Conservation (phyloP, 148 eudicot genomes). For the Diospyros lotus region DNA sequence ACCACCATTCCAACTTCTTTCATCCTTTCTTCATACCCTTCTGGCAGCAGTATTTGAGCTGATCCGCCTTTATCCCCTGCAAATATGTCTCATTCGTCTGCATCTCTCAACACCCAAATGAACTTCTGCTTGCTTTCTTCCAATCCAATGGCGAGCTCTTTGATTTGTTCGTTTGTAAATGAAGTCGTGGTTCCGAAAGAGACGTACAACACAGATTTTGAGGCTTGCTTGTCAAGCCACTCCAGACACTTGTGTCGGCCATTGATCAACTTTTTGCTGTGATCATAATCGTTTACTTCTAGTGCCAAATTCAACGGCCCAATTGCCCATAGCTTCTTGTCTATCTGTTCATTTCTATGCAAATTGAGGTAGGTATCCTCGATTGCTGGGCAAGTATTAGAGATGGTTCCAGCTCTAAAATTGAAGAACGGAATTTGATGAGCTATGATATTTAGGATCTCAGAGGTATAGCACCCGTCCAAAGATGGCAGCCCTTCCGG, state of each 20-base stretch:
- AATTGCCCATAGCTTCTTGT: slow-evolving; percentile 24
- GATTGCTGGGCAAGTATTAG: slow-evolving; percentile 31
- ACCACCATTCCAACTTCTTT: slow-evolving; percentile 20
- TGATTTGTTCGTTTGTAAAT: slow-evolving; percentile 13
- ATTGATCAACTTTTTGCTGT: neutral
- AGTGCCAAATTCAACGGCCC: slow-evolving; percentile 31
- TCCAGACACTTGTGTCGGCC: slow-evolving; percentile 13
- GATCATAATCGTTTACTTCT: neutral
- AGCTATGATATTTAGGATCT: slow-evolving; percentile 13
- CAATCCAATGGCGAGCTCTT: slow-evolving; percentile 18
- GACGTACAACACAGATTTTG: slow-evolving; percentile 22
- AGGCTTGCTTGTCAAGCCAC: slow-evolving; percentile 27
- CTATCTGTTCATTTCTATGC: slow-evolving; percentile 13
- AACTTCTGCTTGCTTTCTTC: slow-evolving; percentile 22
- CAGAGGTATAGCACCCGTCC: slow-evolving; percentile 29
- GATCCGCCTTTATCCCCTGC: neutral
- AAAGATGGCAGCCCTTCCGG: slow-evolving; percentile 19
- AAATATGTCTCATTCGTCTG: slow-evolving; percentile 18
- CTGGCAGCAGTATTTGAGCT: slow-evolving; percentile 4
- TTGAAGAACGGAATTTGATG: slow-evolving; percentile 9
- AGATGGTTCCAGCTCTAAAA: slow-evolving; percentile 30
- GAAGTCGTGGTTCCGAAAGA: slow-evolving; percentile 20
- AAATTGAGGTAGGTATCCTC: slow-evolving; percentile 35
- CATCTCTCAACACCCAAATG: slow-evolving; percentile 28
- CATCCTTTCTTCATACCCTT: slow-evolving; percentile 29